Base-by-base conservation (phyloP, 345 rosid species). In the Trapa bicornis region DNA sequence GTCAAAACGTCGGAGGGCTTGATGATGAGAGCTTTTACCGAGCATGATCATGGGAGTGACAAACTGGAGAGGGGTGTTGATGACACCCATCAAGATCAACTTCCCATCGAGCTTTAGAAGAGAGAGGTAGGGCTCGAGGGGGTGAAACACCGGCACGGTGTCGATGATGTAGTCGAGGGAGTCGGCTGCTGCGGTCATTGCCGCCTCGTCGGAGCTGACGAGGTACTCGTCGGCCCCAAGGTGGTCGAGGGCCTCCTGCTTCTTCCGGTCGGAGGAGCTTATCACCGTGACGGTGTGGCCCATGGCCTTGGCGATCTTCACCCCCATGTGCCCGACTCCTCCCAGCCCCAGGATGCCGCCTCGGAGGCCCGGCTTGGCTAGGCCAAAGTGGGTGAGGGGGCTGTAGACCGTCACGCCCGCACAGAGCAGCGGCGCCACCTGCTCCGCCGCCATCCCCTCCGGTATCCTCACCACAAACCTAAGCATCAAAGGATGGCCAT, bases 281-380 rank as follows among this genome's bases (percentile, higher is more conserved):
- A 93, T 88, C 65, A 93, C 97, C 0, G 95, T 93, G 6, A 93
- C 86, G 69, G 87, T 97, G 75, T 93, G 98, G 65, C 96, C 97
- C 94, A 87, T 85, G 69, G 96, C 96, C 75, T 93, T 93, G 2
- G 98, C 97, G 64, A 93, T 88, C 71, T 81, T 84, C 83, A 93
- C 96, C 39, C 97, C 98, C 96, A 93, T 88, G 81, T 93, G 98
- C 1, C 98, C 98, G 3, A 88, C 98, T 66, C 98, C 98, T 67
- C 98, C 97, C 61, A 93, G 84, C 64, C 98, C 98, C 71, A 93
- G 53, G 35, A 93, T 84, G 3, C 88, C 97, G 72, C 98, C 97
- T 69, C 89, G 81, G 22, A 88, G 70, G 15, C 97, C 96, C 61
- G 85, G 81, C 66, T 47, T 53, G 41, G 67, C 88, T 65, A 93